phyloP scores from a whole-genome alignment of 192 early-diverging fungal species.

The Coemansia sp. region DNA sequence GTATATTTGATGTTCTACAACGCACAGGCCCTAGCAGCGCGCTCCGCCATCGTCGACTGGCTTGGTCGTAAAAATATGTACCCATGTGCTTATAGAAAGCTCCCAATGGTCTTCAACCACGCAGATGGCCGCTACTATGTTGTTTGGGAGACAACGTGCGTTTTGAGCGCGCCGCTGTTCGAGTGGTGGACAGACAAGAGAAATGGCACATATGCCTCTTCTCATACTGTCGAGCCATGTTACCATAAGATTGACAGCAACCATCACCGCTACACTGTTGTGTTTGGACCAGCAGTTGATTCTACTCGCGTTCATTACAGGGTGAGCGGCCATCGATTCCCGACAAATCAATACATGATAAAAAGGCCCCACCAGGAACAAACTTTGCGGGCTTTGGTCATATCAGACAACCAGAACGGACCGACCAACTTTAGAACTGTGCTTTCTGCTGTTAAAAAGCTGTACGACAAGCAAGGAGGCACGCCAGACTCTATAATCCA shows the following conservation, averaged over 20 bases:
- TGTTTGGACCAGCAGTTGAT: slow-evolving; percentile 32
- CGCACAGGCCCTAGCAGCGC: slow-evolving; percentile 20
- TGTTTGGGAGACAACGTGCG: slow-evolving; percentile 51
- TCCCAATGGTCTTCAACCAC: slow-evolving; percentile 43
- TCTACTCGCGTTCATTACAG: slow-evolving; percentile 28
- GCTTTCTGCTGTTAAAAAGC: slow-evolving; percentile 6
- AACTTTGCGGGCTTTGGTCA: slow-evolving; percentile 30
- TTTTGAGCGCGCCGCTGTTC: slow-evolving; percentile 14
- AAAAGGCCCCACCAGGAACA: slow-evolving; percentile 3
- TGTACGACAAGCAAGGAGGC: neutral
- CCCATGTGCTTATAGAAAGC: slow-evolving; percentile 35
- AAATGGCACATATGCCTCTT: neutral
- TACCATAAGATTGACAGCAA: slow-evolving; percentile 27
- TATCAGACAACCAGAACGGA: slow-evolving; percentile 49
- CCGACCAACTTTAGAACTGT: slow-evolving; percentile 28
- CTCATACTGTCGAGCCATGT: slow-evolving; percentile 22
- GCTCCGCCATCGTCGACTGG: slow-evolving; percentile 19
- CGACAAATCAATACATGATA: slow-evolving; percentile 26
- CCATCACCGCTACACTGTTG: slow-evolving; percentile 41
- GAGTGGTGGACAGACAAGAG: slow-evolving; percentile 38
- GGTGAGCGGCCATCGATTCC: slow-evolving; percentile 19
- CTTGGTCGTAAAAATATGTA: slow-evolving; percentile 24
- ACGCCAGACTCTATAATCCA: slow-evolving; percentile 61
- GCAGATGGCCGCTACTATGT: slow-evolving; percentile 45
- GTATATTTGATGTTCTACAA: slow-evolving; percentile 12